phyloP scores from a whole-genome alignment of 352 stramenopile species.

The Phytopythium delawarense region DNA sequence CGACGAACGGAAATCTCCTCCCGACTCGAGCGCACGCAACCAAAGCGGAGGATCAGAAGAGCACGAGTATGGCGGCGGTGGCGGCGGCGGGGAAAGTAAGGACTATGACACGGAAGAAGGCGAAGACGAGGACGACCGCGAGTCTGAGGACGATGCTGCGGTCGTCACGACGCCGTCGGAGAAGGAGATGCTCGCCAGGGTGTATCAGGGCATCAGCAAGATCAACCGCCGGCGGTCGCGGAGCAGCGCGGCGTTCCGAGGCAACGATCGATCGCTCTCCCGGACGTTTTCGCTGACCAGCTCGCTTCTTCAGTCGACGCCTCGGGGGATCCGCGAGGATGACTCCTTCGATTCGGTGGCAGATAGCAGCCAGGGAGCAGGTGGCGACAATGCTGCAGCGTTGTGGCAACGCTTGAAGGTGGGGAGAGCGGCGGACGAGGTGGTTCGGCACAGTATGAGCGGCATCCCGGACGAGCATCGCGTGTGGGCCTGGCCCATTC shows the following conservation, averaged over 20 bases:
- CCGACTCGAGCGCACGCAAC: conserved; percentile 4
- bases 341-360: conserved; percentile 5
- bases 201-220: conserved; percentile 66
- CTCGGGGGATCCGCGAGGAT: conserved; percentile 3
- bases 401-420: conserved; percentile 43
- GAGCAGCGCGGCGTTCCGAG: conserved; percentile 13
- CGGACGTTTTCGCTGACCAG: conserved; percentile 54
- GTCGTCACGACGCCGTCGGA: conserved; percentile 71
- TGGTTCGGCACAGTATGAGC: conserved; percentile 41
- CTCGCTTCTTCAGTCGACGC: conserved; percentile 44
- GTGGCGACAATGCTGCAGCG: conserved; percentile 20
- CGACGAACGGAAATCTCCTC: background rate
- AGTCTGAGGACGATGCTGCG: conserved; percentile 32
- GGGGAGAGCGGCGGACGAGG: conserved; percentile 19
- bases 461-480: conserved; percentile 65
- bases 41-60: background rate
- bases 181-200: conserved; percentile 61
- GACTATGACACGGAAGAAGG: conserved; percentile 9
- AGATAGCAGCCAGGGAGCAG: background rate
- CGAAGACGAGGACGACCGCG: conserved; percentile 18
- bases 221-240: conserved; percentile 70
- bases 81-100: background rate
- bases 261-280: conserved; percentile 34
- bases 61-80: background rate
- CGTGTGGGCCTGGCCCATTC: conserved; percentile 66